Conservation (phyloP, 2,329 filamentous ascomycete genomes). For the Calonectria pteridis region DNA sequence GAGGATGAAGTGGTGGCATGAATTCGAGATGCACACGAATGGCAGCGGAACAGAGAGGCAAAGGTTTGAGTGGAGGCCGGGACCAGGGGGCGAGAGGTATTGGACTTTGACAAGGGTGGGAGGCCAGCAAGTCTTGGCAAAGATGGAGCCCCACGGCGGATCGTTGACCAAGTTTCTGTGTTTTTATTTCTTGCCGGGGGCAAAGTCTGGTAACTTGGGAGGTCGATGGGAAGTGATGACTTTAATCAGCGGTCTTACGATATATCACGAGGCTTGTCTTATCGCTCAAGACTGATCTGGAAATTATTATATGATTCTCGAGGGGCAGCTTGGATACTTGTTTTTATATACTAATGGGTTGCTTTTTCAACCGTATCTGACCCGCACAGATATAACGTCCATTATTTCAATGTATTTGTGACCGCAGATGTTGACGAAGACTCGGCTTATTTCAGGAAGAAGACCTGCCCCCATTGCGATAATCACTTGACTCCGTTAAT, state of each 20-base stretch:
- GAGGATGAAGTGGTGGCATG: background rate
- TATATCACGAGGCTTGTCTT: background rate
- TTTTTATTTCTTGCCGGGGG: background rate
- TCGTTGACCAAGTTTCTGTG: background rate
- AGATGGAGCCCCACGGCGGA: background rate
- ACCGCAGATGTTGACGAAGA: no score
- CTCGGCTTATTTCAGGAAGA: no score
- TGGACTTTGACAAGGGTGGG: background rate
- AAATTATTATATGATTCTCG: background rate
- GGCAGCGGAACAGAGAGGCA: background rate
- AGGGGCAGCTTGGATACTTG: background rate
- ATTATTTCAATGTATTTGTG: no score
- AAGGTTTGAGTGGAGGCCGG: background rate
- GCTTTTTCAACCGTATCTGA: no score
- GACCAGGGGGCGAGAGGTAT: no score
- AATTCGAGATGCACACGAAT: background rate
- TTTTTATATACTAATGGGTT: no score
- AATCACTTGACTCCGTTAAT: no score
- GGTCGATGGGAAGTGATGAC: background rate
- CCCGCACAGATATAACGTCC: no score
- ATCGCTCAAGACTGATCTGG: background rate
- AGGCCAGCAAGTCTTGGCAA: background rate
- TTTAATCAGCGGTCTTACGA: background rate
- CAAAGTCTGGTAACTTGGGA: background rate
- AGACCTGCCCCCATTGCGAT: no score